Conservation (phyloP, 352 stramenopile species). For the Phytophthora pseudosyringae region DNA sequence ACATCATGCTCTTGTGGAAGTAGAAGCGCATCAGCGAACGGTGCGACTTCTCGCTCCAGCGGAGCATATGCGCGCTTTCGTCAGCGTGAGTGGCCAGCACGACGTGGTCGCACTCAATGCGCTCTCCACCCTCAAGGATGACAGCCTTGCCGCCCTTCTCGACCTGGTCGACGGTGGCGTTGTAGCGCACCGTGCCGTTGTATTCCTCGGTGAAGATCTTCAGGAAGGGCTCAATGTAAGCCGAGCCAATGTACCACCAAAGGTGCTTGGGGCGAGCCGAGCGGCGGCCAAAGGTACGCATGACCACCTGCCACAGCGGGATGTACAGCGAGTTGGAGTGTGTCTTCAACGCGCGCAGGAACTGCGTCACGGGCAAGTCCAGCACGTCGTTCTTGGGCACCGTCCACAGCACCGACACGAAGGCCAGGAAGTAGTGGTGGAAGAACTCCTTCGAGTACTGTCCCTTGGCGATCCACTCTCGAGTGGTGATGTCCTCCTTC, state of each 20-base stretch:
- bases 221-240: slow-evolving; percentile 86
- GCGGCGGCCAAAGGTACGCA: slow-evolving; percentile 71
- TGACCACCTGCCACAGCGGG: slow-evolving; percentile 84
- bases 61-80: slow-evolving; percentile 74
- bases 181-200: slow-evolving; percentile 82
- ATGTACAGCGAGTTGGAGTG: slow-evolving; percentile 90
- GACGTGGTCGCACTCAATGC: slow-evolving; percentile 86
- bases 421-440: slow-evolving; percentile 89
- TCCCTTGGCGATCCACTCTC: slow-evolving; percentile 71
- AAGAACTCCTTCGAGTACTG: slow-evolving; percentile 88
- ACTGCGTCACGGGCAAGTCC: slow-evolving; percentile 82
- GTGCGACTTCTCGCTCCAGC: slow-evolving; percentile 70
- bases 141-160: slow-evolving; percentile 84
- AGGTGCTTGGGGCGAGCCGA: slow-evolving; percentile 84
- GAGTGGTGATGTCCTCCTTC: slow-evolving; percentile 75
- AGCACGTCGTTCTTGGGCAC: slow-evolving; percentile 87
- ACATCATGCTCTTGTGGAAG: slow-evolving; percentile 91
- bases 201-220: slow-evolving; percentile 86
- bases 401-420: slow-evolving; percentile 88
- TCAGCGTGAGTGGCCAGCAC: slow-evolving; percentile 86
- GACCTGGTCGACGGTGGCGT: slow-evolving; percentile 68
- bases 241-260: slow-evolving; percentile 88
- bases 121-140: slow-evolving; percentile 67
- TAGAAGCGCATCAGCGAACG: slow-evolving; percentile 80
- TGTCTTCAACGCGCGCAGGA: slow-evolving; percentile 87